Evolutionary conservation across 2,329 filamentous ascomycete species (phyloP), one percentile per base, ranked within the genome.

Genomic region (Diaporthe sp.): DNA sequence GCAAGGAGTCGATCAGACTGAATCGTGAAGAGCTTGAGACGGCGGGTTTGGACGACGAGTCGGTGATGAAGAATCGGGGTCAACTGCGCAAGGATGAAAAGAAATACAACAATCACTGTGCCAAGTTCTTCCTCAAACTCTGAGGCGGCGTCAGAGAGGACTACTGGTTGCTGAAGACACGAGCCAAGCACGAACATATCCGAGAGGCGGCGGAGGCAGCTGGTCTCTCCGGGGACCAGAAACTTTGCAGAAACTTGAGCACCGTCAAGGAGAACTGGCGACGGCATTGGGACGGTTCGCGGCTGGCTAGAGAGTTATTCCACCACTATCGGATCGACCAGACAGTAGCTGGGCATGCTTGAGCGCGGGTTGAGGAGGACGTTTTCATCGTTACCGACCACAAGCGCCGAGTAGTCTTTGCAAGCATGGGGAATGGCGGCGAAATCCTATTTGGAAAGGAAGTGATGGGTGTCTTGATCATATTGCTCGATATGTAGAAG

Each of bases 381-480:
- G 22, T 53, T 27, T 19, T 37, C 68, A 15, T 65, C 61, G 35
- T 68, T 17, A 63, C 71, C 9, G 77, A 78, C 63, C 50, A 47
- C n/a, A 71, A 76, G 30, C 58, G 63, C 22, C 72, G 59, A 9
- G 75, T 77, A 13, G 51, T 77, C 39, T 78, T 78, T 42, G 76
- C 76, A 10, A 78, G 75, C 56, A 42, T 77, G 27, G 74, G 77
- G 30, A 63, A 73, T 8, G 61, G 76, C 9, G 47, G 59, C 19
- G 55, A 76, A 17, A 8, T 75, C 9, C 32, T 78, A 17, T 74
- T 75, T 35, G 71, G 65, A 5, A n/a, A 61, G 15, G 55, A 75
- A 3, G 37, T 39, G 44, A 55, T 70, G 44, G 37, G 74, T 2
- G 30, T 50, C 9, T 71, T 78, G 25, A 44, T 27, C 1, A 30